phyloP scores from a whole-genome alignment of 2,329 filamentous ascomycete genomes.

The Nannizziopsis arthrosporioides region DNA sequence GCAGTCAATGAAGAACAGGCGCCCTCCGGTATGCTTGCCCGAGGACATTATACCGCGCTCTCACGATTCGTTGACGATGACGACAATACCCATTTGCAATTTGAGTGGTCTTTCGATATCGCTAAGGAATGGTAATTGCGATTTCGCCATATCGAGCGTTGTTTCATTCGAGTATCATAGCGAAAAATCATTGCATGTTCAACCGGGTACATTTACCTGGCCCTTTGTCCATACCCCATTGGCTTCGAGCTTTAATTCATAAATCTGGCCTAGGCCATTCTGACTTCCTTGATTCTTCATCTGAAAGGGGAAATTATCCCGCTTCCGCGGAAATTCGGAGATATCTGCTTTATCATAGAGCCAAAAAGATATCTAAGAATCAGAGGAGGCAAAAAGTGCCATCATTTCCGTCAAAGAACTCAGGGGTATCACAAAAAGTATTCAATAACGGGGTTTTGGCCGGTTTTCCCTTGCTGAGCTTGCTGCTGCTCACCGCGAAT shows the following conservation, averaged over 20 bases:
- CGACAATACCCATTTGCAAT: constrained; percentile 75
- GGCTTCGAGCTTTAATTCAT: neutral
- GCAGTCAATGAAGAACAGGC: constrained; percentile 84
- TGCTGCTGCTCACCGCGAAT: constrained; percentile 70
- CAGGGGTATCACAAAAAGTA: constrained; percentile 52
- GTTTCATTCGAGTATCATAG: constrained; percentile 4
- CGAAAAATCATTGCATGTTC: neutral
- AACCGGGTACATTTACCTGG: neutral
- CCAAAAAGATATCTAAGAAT: constrained; percentile 4
- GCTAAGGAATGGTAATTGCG: constrained; percentile 69
- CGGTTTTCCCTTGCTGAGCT: constrained; percentile 53
- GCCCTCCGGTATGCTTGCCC: constrained; percentile 76
- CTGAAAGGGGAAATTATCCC: too few relatives aligned
- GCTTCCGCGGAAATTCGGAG: too few relatives aligned
- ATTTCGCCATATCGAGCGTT: constrained; percentile 1
- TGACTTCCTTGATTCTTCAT: too few relatives aligned
- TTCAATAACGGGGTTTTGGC: constrained; percentile 59
- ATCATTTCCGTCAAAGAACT: constrained; percentile 11
- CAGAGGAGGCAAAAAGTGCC: constrained; percentile 16
- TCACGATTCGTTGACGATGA: constrained; percentile 95
- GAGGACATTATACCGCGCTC: constrained; percentile 78
- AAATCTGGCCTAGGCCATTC: too few relatives aligned
- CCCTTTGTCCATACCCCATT: neutral
- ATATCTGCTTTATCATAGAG: neutral
- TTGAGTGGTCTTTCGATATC: constrained; percentile 95